Conservation (phyloP, 495 filamentous ascomycete species). For the Daldinia grandis region DNA sequence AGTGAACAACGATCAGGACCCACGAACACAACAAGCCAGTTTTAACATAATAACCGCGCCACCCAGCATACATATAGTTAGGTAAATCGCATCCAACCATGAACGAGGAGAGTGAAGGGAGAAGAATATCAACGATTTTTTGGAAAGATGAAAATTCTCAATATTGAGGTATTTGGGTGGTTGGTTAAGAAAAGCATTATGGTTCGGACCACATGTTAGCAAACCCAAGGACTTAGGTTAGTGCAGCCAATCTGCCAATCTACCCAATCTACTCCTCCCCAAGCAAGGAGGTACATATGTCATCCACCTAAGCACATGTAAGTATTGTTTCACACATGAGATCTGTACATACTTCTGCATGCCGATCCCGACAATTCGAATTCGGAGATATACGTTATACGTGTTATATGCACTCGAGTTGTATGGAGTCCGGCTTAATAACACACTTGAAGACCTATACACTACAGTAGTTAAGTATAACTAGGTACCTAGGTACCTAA, state of each 20-base stretch:
- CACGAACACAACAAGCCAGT: not conserved
- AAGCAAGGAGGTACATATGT: not conserved
- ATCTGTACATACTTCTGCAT: not conserved
- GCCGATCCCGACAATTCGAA: not conserved
- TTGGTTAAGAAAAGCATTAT: not conserved
- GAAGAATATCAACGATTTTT: not conserved
- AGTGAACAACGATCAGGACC: not conserved
- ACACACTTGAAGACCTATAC: not conserved
- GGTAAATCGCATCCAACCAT: not conserved
- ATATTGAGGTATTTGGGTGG: not conserved
- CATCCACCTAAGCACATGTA: slow-evolving; percentile 3
- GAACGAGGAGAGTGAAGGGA: not conserved
- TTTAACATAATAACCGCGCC: not conserved
- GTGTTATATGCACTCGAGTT: not conserved
- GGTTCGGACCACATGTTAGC: not conserved
- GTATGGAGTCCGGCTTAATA: not conserved
- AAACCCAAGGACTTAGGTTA: not conserved
- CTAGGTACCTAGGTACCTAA: too few species aligned
- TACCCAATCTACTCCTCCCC: not conserved
- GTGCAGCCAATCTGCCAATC: not conserved
- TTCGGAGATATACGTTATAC: not conserved
- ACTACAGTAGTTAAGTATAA: not conserved
- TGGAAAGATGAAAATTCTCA: not conserved
- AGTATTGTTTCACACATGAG: slow-evolving; percentile 3
- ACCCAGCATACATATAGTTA: not conserved